phyloP scores from a whole-genome alignment of 139 green algal genomes.

The Desmodesmus armatus region DNA sequence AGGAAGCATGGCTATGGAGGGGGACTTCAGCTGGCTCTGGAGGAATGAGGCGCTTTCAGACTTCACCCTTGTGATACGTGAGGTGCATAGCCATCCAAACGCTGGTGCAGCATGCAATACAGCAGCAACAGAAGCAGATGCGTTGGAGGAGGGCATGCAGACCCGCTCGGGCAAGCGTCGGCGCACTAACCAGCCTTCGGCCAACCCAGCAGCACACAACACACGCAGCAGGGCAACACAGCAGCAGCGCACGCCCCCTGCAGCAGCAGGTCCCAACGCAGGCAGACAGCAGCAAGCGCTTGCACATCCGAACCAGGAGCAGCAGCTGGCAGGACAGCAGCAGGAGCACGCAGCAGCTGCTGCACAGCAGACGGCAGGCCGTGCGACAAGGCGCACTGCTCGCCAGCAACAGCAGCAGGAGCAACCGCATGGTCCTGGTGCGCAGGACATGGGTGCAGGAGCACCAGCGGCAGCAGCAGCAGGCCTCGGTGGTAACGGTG shows the following conservation, averaged over 20 bases:
- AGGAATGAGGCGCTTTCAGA: conserved; percentile 38
- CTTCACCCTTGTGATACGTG: conserved; percentile 36
- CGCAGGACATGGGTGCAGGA: neutral
- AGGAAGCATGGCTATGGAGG: neutral
- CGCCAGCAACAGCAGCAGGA: neutral
- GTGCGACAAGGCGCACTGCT: neutral
- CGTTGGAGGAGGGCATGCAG: neutral
- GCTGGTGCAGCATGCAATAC: neutral
- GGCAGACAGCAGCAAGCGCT: neutral
- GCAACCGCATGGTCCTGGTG: neutral
- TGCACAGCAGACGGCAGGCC: neutral
- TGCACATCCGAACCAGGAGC: neutral
- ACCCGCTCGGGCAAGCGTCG: neutral
- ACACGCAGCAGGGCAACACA: neutral
- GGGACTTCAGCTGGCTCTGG: conserved; percentile 39
- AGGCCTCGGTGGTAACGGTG: too few relatives aligned
- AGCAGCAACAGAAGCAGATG: neutral
- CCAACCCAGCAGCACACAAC: conserved; percentile 5
- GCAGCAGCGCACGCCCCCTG: neutral
- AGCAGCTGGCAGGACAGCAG: neutral
- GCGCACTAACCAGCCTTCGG: neutral
- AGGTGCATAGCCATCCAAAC: neutral
- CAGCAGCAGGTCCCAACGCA: neutral
- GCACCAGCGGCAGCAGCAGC: conserved; percentile 14
- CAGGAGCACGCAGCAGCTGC: neutral